A percentile compares a stretch with the other conserved stretches of the same genome.
Evolutionary conservation across 2,329 filamentous ascomycete species (phyloP).

Genomic region (Paecilomyces variotii): DNA sequence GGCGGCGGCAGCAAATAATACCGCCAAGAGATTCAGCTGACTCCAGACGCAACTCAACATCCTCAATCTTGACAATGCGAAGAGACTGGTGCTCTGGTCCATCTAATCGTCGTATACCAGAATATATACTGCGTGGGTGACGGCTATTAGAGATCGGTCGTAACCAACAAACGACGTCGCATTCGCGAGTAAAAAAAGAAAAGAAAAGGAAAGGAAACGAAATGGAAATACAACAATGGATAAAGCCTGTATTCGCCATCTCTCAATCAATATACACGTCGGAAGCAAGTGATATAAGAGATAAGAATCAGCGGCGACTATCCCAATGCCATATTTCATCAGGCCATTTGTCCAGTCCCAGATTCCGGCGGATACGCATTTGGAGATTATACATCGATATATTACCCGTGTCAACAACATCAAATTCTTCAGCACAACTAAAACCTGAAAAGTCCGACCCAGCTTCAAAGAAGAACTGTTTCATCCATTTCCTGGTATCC

Average conservation of each 20-base stretch:
- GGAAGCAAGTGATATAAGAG: no score
- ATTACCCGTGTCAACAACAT: not conserved
- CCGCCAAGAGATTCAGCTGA: not conserved
- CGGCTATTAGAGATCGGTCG: not conserved
- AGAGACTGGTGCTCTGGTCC: not conserved
- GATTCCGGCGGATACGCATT: not conserved
- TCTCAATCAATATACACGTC: no score
- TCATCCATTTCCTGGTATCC: not conserved
- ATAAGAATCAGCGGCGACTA: not conserved
- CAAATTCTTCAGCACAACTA: not conserved
- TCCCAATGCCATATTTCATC: not conserved
- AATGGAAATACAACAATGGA: no score
- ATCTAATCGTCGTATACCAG: not conserved
- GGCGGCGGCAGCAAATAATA: not conserved
- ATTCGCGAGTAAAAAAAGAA: not conserved
- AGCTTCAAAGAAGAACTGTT: not conserved
- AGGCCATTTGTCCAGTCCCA: not conserved
- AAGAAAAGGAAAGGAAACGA: no score
- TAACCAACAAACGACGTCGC: not conserved
- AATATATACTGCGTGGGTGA: not conserved
- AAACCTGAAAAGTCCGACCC: not conserved
- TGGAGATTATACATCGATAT: not conserved
- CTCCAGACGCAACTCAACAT: not conserved
- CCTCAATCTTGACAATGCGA: not conserved
- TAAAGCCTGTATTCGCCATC: no score